These are phyloP conservation scores for Mycena rosella DNA, from an alignment of 768 basidiomycete genomes.

Conservation along the genomic window DNA sequence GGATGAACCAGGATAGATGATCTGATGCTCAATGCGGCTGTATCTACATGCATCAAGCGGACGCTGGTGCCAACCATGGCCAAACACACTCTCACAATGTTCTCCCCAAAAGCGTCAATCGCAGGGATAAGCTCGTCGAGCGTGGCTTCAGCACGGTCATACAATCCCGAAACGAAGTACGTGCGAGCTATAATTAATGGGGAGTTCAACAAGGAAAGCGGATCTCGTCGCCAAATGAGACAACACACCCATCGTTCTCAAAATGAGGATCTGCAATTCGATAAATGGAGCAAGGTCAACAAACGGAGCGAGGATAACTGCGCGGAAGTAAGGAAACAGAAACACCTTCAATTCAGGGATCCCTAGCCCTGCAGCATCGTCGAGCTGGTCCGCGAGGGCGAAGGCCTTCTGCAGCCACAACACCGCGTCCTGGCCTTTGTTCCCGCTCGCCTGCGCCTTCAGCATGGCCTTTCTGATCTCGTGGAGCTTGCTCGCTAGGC, in stretches of 20 bases:
- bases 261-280: slow-evolving; percentile 29
- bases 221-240: slow-evolving; percentile 5
- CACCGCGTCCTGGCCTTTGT: slow-evolving; percentile 63
- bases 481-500: slow-evolving; percentile 79
- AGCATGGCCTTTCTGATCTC: slow-evolving; percentile 82
- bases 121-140: slow-evolving; percentile 80
- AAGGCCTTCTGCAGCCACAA: slow-evolving; percentile 89
- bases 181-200: slow-evolving; percentile 70
- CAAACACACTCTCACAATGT: too few species aligned
- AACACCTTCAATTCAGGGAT: slow-evolving; percentile 75
- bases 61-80: too few species aligned
- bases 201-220: slow-evolving; percentile 19
- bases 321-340: too few species aligned
- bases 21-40: too few species aligned
- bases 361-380: slow-evolving; percentile 65
- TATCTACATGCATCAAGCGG: too few species aligned
- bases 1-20: too few species aligned
- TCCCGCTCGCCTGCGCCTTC: slow-evolving; percentile 55
- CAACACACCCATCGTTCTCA: slow-evolving; percentile 40
- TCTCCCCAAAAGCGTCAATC: slow-evolving; percentile 66
- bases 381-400: slow-evolving; percentile 73
- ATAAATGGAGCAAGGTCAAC: background rate
- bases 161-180: slow-evolving; percentile 80
- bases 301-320: background rate
- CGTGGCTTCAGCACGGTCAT: slow-evolving; percentile 84